Conservation (phyloP, 2,329 filamentous ascomycete species). For the Venturiaceae sp. region DNA sequence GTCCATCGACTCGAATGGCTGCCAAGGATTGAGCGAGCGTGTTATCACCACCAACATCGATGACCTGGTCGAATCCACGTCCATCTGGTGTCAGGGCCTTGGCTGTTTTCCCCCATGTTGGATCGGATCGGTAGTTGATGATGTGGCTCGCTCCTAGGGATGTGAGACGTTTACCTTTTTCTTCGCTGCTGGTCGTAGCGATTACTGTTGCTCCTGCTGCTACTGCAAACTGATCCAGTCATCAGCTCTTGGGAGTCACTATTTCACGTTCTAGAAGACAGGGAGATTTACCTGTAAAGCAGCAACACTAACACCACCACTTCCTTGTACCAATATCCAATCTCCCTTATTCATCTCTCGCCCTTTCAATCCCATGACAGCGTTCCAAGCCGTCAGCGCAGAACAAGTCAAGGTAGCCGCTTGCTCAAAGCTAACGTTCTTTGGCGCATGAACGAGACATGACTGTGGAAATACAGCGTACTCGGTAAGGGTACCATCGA, state of each 20-base stretch:
- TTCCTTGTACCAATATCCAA: conserved; percentile 56
- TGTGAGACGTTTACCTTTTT: conserved; percentile 38
- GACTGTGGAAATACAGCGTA: conserved; percentile 57
- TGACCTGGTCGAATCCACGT: conserved; percentile 43
- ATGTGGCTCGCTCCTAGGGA: conserved; percentile 41
- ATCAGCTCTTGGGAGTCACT: background rate
- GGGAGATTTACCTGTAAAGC: conserved; percentile 43
- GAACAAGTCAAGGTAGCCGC: conserved; percentile 38
- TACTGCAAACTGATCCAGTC: background rate
- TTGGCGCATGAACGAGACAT: conserved; percentile 56
- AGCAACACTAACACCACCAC: conserved; percentile 58
- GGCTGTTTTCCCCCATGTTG: conserved; percentile 42
- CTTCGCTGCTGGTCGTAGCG: conserved; percentile 45
- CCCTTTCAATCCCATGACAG: conserved; percentile 38
- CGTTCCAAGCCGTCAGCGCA: conserved; percentile 41
- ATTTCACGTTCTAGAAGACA: conserved; percentile 7
- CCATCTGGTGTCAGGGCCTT: conserved; percentile 33
- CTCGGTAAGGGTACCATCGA: conserved; percentile 59
- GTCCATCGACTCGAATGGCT: conserved; percentile 44
- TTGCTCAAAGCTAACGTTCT: conserved; percentile 37
- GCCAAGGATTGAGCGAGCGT: conserved; percentile 45
- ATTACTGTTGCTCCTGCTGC: conserved; percentile 31
- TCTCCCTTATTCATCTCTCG: conserved; percentile 26
- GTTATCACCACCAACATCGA: conserved; percentile 44
- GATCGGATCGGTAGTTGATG: conserved; percentile 46